Base-by-base conservation (phyloP, 2,329 filamentous ascomycete genomes). In the Claviceps fusiformis region DNA sequence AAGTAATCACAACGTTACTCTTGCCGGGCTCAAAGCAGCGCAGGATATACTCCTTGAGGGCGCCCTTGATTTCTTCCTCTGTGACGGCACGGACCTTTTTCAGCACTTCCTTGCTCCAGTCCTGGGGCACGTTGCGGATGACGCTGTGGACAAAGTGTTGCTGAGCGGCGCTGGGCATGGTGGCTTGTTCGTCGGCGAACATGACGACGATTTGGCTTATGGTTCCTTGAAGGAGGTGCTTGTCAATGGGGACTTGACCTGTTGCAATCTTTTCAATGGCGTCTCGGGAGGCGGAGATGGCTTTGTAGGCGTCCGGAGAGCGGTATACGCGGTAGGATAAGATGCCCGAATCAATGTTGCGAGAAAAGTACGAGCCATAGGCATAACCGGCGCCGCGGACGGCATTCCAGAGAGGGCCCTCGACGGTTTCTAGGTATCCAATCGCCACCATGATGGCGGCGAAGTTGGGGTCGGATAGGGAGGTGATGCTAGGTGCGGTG, bases 351-450 rank as follows among this genome's bases (percentile, higher is more conserved):
- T 93, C 89, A 33, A 88, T 73, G 64, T 89, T 86, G 49, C 87
- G 84, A 48, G 78, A 78, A 65, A 97, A 95, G 62, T 80, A 82
- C 0, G 87, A 85, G 54, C 91, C 91, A 65, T 98, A 98, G 0
- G 93, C 93, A 53, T 97, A 83, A 48, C 93, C 93, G 47, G 89
- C 93, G 55, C 93, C 93, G 50, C 93, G 89, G 51, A 97, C 87
- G 0, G 89, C 89, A 59, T 86, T 86, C 92, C 93, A 97, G 37
- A 98, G 81, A 0, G 93, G 93, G 0, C 93, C 93, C 70, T 98
- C 93, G 19, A 95, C 87, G 0, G 90, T 85, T 65, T 96, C 91
- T 58, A 98, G 85, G 66, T 96, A 97, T 24, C 90, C 84, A 52
- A 90, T 82, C 0, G 92, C 90, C 8, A 98, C 91, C 68, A 95